A percentile compares a stretch with the other conserved stretches of the same genome.
Evolutionary conservation across 2,329 filamentous ascomycete species (phyloP).

Genomic region (Diplodia sapinea): DNA sequence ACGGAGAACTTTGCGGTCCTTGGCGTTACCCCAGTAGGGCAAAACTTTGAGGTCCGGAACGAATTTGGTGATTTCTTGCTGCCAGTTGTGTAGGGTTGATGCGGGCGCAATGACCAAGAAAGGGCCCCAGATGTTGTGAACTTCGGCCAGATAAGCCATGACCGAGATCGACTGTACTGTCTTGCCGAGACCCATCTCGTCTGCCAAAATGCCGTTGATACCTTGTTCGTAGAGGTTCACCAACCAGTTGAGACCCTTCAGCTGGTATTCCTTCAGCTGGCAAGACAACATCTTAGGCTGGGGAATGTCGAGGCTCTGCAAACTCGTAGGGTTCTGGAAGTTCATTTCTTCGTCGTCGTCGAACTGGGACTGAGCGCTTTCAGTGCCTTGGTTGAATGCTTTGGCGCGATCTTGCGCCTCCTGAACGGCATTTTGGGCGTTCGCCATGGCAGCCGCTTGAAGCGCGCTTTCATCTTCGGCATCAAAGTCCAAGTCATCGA

Average conservation of each 20-base stretch:
- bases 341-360: constrained; percentile 98
- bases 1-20: constrained; percentile 91
- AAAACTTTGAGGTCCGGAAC: constrained; percentile 93
- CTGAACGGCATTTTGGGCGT: constrained; percentile 93
- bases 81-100: constrained; percentile 98
- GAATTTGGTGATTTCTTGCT: constrained; percentile 95
- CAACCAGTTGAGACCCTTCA: constrained; percentile 99
- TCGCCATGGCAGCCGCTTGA: constrained; percentile 85
- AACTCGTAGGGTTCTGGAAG: constrained; percentile 96
- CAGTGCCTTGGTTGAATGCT: constrained; percentile 78
- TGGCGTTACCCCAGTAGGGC: constrained; percentile 95
- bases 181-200: constrained; percentile 99
- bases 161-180: constrained; percentile 99
- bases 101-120: constrained; percentile 96
- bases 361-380: constrained; percentile 68
- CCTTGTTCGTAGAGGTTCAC: constrained; percentile 99
- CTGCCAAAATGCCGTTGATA: constrained; percentile 98
- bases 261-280: constrained; percentile 96
- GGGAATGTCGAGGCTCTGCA: constrained; percentile 91
- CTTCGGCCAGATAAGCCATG: constrained; percentile 97
- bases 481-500: constrained; percentile 94
- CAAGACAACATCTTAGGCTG: constrained; percentile 93
- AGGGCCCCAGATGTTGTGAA: constrained; percentile 97
- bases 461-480: constrained; percentile 87
- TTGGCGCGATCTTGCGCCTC: constrained; percentile 92